Evolutionary conservation across 169 alveolate species (phyloP), one percentile per base, ranked within the genome.

Genomic region (Eimeria sp.): DNA sequence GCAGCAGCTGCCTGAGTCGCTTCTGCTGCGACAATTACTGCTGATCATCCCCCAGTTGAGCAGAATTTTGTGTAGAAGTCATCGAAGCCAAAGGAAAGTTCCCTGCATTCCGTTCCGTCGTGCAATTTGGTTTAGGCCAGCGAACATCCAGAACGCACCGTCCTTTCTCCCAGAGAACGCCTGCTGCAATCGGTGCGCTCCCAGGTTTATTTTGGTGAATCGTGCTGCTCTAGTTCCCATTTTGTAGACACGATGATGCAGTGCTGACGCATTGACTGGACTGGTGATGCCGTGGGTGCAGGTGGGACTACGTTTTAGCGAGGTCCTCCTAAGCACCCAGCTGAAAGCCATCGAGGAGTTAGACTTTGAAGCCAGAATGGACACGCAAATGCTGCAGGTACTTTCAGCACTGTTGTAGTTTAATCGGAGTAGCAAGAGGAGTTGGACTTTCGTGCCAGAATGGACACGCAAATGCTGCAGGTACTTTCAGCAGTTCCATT

Each of bases 171-270:
- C 27, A 80, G 97, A 58, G 89, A 87, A 94, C 97, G 97, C 65
- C 95, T 98, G 95, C 92, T 98, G 78, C 98, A 97, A 78, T 96
- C 98, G 54, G 98, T 97, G 40, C 51, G 91, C n/a, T n/a, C 49
- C 51, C 78, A 18, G 75, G 34, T 43, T 6, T 86, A 0, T 65
- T 14, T 58, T 13, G 80, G 25, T 47, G 45, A 27, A 5, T 51
- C 72, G 14, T 22, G 73, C 86, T 67, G 72, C 4, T 4, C 27
- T 43, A 49, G 76, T 0, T 34, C 20, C 34, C 22, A 1, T 3
- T 14, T 43, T 65, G 30, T 47, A 13, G 73, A 49, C 70, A 40
- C 43, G 27, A 45, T 9, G 70, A 0, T 18, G n/a, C 61, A 86
- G 34, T 18, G 65, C 47, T 49, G 88, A 2, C 58, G 49, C 6